phyloP scores from a whole-genome alignment of 2,329 filamentous ascomycete genomes.

The Pseudomassariella vexata region DNA sequence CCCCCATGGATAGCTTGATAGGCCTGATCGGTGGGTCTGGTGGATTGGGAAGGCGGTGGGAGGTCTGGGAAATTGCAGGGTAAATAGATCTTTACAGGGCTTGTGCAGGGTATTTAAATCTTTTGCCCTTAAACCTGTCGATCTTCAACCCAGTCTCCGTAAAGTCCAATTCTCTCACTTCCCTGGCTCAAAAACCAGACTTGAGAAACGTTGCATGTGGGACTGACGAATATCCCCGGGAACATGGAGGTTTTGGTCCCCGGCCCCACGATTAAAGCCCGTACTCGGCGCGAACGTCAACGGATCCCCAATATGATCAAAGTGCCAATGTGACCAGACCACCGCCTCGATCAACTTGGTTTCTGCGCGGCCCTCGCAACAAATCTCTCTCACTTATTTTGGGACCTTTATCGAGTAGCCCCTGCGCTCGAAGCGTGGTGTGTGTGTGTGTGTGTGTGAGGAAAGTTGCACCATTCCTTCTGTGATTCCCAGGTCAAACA shows the following conservation, averaged over 20 bases:
- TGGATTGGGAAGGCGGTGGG: too few relatives aligned
- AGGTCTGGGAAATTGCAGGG: too few relatives aligned
- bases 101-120: too few relatives aligned
- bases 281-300: constrained; percentile 33
- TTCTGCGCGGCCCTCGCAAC: constrained; percentile 14
- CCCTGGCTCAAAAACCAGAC: constrained; percentile 16
- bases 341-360: constrained; percentile 18
- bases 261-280: constrained; percentile 32
- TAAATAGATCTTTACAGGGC: too few relatives aligned
- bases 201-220: constrained; percentile 15
- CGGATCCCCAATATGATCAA: constrained; percentile 42
- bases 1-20: too few relatives aligned
- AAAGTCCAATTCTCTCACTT: constrained; percentile 17
- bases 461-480: constrained; percentile 9
- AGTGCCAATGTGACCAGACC: constrained; percentile 39
- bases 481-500: constrained; percentile 11
- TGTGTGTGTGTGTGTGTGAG: too few relatives aligned
- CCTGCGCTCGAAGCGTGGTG: constrained; percentile 2
- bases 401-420: constrained; percentile 8
- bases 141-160: constrained; percentile 10
- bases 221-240: constrained; percentile 15
- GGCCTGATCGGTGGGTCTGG: too few relatives aligned
- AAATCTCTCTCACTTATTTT: constrained; percentile 15
- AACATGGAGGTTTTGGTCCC: constrained; percentile 20
- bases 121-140: too few relatives aligned